Evolutionary conservation across 352 stramenopile species (phyloP), one percentile per base, ranked within the genome.

Genomic region (Pythium rhizo-oryzae): DNA sequence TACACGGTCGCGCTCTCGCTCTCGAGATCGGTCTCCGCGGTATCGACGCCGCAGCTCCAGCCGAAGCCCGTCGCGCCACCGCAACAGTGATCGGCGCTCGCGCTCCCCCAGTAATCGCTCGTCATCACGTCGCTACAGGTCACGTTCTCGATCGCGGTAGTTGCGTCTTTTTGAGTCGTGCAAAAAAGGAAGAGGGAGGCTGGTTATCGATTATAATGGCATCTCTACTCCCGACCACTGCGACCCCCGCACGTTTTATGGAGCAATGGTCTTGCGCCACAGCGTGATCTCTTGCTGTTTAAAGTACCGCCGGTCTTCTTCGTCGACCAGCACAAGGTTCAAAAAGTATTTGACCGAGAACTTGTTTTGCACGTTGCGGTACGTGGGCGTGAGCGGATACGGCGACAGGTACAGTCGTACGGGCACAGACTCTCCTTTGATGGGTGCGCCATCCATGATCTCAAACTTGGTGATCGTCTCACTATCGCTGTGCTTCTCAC

Each of bases 301-400:
- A 71, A 99, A 99, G 77, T 99, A 99, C 35, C 97, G 89, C n/a
- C 98, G 89, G 80, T 99, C 97, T 76, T 99, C 97, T 79, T 99
- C 95, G 80, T 99, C 98, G 8, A 99, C 96, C 59, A 99, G 79
- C 46, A 99, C 97, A 46, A 99, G 85, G 81, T 99, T 99, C 23
- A 99, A 76, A 83, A 98, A 99, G 74, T 99, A 99, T 71, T 94
- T 92, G 47, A 98, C 91, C 8, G 85, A 95, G 72, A 98, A 98
- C 43, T 92, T 87, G 84, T 96, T 97, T 59, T 94, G 87, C 19
- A 98, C 77, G 62, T 89, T 96, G 55, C 81, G 77, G 67, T 96
- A 97, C 30, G 93, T 98, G 2, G 93, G 93, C 24, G 93, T 98
- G 58, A 98, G 82, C 69, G 87, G 76, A 74, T 96, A 88, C 76